A percentile compares a stretch with the other conserved stretches of the same genome.
These are phyloP conservation scores for Colletotrichum lini DNA, from an alignment of 2,329 filamentous ascomycete species.

Conservation along the genomic window DNA sequence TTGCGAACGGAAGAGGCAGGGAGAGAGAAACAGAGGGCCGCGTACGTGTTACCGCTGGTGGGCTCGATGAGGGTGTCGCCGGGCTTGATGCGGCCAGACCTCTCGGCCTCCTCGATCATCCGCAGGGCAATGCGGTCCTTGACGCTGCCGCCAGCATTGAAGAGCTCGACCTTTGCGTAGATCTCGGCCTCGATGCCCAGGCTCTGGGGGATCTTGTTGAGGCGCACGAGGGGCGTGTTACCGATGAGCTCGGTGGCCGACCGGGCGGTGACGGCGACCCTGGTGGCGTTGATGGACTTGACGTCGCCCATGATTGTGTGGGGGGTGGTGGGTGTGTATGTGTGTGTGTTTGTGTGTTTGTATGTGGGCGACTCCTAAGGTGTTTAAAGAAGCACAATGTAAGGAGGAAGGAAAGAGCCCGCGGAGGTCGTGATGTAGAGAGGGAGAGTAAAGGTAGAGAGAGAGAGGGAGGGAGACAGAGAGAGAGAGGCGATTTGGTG, in stretches of 20 bases:
- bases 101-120: constrained; percentile 98
- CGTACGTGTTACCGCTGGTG: constrained; percentile 92
- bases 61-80: constrained; percentile 98
- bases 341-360: background rate
- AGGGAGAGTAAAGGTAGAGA: background rate
- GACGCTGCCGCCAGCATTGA: constrained; percentile 94
- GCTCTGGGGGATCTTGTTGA: constrained; percentile 94
- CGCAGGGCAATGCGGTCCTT: constrained; percentile 96
- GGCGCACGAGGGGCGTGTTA: constrained; percentile 92
- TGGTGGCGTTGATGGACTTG: constrained; percentile 37
- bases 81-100: constrained; percentile 92
- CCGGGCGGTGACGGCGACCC: constrained; percentile 58
- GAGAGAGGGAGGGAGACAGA: background rate
- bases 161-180: constrained; percentile 92
- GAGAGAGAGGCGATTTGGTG: background rate
- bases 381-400: background rate
- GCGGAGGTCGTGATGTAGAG: background rate
- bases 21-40: constrained; percentile 4
- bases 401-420: background rate
- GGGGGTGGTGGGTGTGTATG: background rate
- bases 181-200: constrained; percentile 91
- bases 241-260: constrained; percentile 91
- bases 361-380: no score
- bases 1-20: background rate
- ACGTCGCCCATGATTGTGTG: constrained; percentile 42